Percentiles rank a stretch among this genome's conserved stretches.
phyloP scores from a whole-genome alignment of 2,329 filamentous ascomycete genomes.

The Harringtonia lauricola region DNA sequence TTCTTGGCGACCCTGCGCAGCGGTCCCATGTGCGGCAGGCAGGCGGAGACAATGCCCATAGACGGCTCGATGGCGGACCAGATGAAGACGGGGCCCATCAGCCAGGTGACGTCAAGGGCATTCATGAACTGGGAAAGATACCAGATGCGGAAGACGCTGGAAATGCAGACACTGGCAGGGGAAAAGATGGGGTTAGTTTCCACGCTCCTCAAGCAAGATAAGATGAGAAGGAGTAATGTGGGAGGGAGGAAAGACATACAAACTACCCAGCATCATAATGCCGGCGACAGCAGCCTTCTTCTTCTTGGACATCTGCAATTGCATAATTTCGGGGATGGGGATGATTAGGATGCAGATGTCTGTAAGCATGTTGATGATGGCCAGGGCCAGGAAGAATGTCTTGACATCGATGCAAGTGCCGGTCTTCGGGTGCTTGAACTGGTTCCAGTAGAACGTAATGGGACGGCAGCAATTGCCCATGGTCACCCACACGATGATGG shows the following conservation, averaged over 20 bases:
- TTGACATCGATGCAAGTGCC: constrained; percentile 8
- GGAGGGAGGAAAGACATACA: constrained; percentile 12
- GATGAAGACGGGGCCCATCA: constrained; percentile 19
- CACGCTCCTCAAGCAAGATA: no score
- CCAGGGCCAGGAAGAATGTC: constrained; percentile 10
- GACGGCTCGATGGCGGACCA: constrained; percentile 22
- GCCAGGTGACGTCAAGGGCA: constrained; percentile 5
- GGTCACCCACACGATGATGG: constrained; percentile 19
- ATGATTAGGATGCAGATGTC: constrained; percentile 23
- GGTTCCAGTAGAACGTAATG: constrained; percentile 7
- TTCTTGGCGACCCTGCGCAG: constrained; percentile 11
- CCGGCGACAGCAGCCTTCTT: constrained; percentile 31
- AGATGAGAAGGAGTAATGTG: constrained; percentile 4
- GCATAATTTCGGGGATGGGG: constrained; percentile 27
- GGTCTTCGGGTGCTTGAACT: constrained; percentile 10
- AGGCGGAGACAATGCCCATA: constrained; percentile 29
- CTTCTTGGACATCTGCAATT: constrained; percentile 28
- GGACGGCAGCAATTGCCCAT: constrained; percentile 10
- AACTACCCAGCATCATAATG: constrained; percentile 33
- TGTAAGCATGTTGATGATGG: constrained; percentile 18
- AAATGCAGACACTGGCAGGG: constrained; percentile 15
- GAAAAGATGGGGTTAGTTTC: background rate
- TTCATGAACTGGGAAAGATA: constrained; percentile 10
- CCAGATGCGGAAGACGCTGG: constrained; percentile 13
- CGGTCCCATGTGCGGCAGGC: constrained; percentile 28